Base-by-base conservation (phyloP, 352 stramenopile genomes). In the Phytophthora hibernalis region DNA sequence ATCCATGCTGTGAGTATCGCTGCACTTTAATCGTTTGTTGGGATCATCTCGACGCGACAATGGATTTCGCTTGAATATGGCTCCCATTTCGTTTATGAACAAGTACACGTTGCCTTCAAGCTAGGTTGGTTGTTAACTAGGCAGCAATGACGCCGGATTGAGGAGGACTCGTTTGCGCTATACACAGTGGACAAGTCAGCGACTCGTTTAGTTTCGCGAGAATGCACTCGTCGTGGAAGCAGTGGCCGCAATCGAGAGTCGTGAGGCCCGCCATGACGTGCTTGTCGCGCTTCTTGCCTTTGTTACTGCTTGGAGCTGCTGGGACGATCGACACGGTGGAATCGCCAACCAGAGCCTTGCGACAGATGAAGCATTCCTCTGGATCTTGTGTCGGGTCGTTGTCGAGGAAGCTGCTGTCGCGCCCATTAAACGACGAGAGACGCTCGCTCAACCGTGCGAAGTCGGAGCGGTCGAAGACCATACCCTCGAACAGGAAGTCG, bases 191-290 rank as follows among this genome's bases (percentile, higher is more conserved):
- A 61, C 87, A 95, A 45, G 66, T 54, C 9, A 95, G 70, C 21
- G 56, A 75, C 61, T 91, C 71, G 68, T 95, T 95, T 31, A 95
- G 80, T 61, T 95, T 93, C 44, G 69, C 74, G 8, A 96, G 67
- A 53, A 96, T 96, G 66, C 87, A 96, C 56, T 96, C 87, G 51
- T 96, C 87, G 61, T 96, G 87, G 74, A 93, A 96, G 45, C 84
- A 85, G 66, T 96, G 87, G 15, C 87, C 84, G 50, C 87, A 96
- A 44, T 87, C 66, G 2, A 96, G 76, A 37, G 85, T 93, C 22
- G 87, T 93, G 22, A 95, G 65, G 33, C 82, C 83, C 12, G 80
- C 71, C 51, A 69, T 73, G 22, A 74, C 58, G 26, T 55, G 53
- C 26, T 82, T 77, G 21, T 77, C 70, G 24, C 52, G 43, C 28